Percentiles rank a stretch among this genome's conserved stretches.
Conservation (phyloP, 352 stramenopile species). For the Phytophthora palmivora region DNA sequence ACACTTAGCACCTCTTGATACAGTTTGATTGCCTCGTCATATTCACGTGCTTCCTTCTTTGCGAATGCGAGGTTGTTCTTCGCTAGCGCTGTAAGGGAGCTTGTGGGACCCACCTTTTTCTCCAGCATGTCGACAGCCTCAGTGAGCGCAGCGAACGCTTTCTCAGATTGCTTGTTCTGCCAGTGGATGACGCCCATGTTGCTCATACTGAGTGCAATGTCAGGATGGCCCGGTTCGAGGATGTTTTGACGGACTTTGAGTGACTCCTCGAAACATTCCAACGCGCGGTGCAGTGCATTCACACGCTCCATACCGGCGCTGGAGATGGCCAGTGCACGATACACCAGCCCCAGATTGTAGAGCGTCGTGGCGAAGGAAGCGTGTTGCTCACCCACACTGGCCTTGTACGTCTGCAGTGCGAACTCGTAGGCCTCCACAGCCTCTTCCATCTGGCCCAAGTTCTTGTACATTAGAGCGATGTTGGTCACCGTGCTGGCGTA, state of each 20-base stretch:
- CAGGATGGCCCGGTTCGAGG: slow-evolving; percentile 75
- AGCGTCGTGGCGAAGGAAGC: slow-evolving; percentile 86
- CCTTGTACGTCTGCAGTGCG: slow-evolving; percentile 83
- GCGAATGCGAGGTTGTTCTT: slow-evolving; percentile 89
- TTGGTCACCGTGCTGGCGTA: slow-evolving; percentile 89
- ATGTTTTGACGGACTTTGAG: slow-evolving; percentile 77
- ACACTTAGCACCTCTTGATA: slow-evolving; percentile 75
- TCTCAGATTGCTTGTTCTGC: slow-evolving; percentile 82
- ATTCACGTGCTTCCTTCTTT: slow-evolving; percentile 78
- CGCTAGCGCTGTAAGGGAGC: slow-evolving; percentile 72
- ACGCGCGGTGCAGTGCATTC: slow-evolving; percentile 61
- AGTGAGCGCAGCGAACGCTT: slow-evolving; percentile 64
- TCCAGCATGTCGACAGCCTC: slow-evolving; percentile 72
- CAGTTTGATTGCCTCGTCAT: slow-evolving; percentile 69
- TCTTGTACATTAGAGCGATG: slow-evolving; percentile 91
- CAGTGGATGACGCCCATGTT: slow-evolving; percentile 85
- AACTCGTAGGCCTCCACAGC: slow-evolving; percentile 85
- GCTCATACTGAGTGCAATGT: slow-evolving; percentile 84
- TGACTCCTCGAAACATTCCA: slow-evolving; percentile 84
- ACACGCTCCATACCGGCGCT: slow-evolving; percentile 77
- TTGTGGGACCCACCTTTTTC: slow-evolving; percentile 60
- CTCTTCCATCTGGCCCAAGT: slow-evolving; percentile 75
- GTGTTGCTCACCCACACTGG: slow-evolving; percentile 79
- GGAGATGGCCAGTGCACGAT: slow-evolving; percentile 64
- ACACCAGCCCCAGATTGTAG: slow-evolving; percentile 83